Evolutionary conservation across 768 basidiomycete species (phyloP), one percentile per base, ranked within the genome.

Genomic region (Termitomyces sp.): DNA sequence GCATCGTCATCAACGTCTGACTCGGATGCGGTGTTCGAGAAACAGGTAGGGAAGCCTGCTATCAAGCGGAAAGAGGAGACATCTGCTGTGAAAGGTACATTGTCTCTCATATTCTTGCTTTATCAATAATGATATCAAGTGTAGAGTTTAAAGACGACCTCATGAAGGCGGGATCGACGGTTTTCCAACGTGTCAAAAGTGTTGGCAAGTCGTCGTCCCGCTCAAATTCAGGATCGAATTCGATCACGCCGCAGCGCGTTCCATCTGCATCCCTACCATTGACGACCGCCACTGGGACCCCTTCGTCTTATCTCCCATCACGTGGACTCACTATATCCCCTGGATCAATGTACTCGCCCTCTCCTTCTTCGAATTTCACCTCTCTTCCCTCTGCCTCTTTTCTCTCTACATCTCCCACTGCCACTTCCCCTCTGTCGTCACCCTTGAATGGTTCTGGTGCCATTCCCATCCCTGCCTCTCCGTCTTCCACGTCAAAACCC

Each of bases 161-260:
- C 15, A 56, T 70, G 64, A 72, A 82, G 68, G 73, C 79, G 67
- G 59, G 80, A 64, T 70, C 68, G 43, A 74, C 70, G 15, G 75
- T 81, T 12, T 75, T 83, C 14, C 71, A 75, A 60, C 79, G 81
- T 15, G 76, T 76, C 1, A 66, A 68, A 36, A 77, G 76, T 56
- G 76, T 77, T 5, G 68, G 71, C 36, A 72, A 73, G 37, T 68
- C 65, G 1, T 59, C 65, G 20, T 42, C 68, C 3, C 15, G 64
- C 61, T 53, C 58, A 43, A 37, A 32, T 66, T 46, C 57, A 60
- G 31, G 60, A 56, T 37, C 63, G 34, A 61, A 63, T 31, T 51
- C 55, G 47, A 40, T 55, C 15, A 43, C 60, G 42, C 31, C 43
- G 25, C 61, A 62, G 15, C 66, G 29, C 31, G 43, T 38, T 40